A percentile compares a stretch with the other conserved stretches of the same genome.
These are phyloP conservation scores for Sodiomyces alkalinus DNA, from an alignment of 2,329 filamentous ascomycete species.

Conservation along the genomic window DNA sequence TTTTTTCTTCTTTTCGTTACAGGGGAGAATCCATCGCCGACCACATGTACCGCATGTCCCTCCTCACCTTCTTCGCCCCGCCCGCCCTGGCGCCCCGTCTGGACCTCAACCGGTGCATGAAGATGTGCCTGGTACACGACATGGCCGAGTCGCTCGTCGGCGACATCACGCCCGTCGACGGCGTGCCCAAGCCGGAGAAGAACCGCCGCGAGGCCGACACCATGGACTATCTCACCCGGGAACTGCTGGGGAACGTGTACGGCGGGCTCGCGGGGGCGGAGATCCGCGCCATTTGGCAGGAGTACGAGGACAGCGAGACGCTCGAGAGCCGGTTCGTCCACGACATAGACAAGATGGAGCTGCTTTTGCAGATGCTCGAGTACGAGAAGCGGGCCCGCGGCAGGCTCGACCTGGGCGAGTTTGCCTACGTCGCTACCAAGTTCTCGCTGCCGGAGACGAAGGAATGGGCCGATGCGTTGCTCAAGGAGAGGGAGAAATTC, in stretches of 20 bases:
- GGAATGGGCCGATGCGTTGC: constrained; percentile 61
- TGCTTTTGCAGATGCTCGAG: constrained; percentile 89
- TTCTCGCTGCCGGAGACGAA: constrained; percentile 66
- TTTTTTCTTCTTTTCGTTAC: no score
- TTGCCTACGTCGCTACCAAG: constrained; percentile 59
- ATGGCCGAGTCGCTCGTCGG: constrained; percentile 94
- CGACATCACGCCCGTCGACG: constrained; percentile 90
- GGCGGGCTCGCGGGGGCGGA: constrained; percentile 54
- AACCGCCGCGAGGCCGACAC: constrained; percentile 70
- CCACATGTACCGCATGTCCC: constrained; percentile 99
- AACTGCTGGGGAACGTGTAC: constrained; percentile 58
- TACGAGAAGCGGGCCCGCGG: constrained; percentile 65
- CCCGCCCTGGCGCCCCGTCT: constrained; percentile 54
- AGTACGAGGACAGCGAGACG: constrained; percentile 83
- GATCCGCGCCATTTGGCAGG: constrained; percentile 73
- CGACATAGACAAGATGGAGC: constrained; percentile 93
- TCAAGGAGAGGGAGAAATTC: constrained; percentile 60
- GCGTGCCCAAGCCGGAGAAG: constrained; percentile 77
- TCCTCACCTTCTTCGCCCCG: constrained; percentile 87
- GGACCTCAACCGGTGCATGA: constrained; percentile 71
- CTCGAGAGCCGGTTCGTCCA: constrained; percentile 82
- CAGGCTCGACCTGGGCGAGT: constrained; percentile 67
- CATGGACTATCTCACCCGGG: constrained; percentile 77
- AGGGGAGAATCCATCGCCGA: constrained; percentile 86
- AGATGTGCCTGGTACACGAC: constrained; percentile 93